These are phyloP conservation scores for Thozetella sp. DNA, from an alignment of 495 filamentous ascomycete species.

Conservation along the genomic window DNA sequence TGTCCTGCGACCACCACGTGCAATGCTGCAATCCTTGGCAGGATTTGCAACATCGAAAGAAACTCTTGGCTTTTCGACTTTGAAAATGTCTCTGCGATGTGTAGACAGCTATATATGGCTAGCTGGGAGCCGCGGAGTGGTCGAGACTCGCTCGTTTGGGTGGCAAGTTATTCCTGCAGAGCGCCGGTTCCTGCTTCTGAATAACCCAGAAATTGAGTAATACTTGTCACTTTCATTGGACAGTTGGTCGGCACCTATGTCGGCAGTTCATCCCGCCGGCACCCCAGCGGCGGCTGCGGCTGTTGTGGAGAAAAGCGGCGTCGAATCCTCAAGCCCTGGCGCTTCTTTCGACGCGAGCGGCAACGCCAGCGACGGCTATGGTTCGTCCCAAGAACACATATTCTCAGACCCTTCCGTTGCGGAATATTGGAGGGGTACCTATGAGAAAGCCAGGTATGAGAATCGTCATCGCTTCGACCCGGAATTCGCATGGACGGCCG, in stretches of 20 bases:
- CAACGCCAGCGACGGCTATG: constrained; percentile 21
- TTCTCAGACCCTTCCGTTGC: constrained; percentile 26
- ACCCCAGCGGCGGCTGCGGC: background rate
- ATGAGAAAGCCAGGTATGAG: constrained; percentile 44
- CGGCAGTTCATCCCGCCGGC: background rate
- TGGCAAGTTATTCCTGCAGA: background rate
- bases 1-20: background rate
- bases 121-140: too few species aligned
- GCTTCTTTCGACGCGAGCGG: constrained; percentile 6
- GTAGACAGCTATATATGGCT: too few species aligned
- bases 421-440: constrained; percentile 22
- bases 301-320: constrained; percentile 15
- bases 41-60: background rate
- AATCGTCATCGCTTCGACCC: constrained; percentile 61
- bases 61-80: too few species aligned
- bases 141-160: background rate
- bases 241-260: background rate
- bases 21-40: background rate
- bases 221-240: background rate
- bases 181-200: too few species aligned
- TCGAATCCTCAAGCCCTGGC: constrained; percentile 21
- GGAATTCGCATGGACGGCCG: constrained; percentile 42
- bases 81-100: too few species aligned
- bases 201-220: too few species aligned
- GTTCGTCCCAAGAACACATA: constrained; percentile 30